Evolutionary conservation across 495 filamentous ascomycete species (phyloP).

Genomic region (Pyrenopolyporus hunteri): DNA sequence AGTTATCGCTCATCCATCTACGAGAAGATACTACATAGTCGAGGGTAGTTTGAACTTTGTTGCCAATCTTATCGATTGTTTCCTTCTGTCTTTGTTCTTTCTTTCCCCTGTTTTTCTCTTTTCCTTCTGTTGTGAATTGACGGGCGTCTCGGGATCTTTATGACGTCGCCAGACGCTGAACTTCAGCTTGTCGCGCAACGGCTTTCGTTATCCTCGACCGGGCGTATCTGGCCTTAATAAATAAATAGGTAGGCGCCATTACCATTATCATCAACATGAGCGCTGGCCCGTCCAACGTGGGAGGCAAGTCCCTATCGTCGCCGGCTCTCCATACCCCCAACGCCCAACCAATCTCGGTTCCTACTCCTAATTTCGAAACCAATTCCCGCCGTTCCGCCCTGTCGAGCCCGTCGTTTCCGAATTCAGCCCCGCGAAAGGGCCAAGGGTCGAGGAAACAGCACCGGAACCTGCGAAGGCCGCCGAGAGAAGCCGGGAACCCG

Average conservation of each 20-base stretch:
- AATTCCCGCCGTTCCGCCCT: constrained; percentile 66
- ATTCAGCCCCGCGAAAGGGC: constrained; percentile 68
- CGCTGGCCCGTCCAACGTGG: constrained; percentile 49
- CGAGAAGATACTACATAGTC: too few relatives aligned
- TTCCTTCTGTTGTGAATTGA: too few relatives aligned
- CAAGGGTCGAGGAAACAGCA: constrained; percentile 80
- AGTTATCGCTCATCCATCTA: neutral
- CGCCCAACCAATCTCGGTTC: constrained; percentile 38
- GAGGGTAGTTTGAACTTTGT: too few relatives aligned
- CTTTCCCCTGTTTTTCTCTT: too few relatives aligned
- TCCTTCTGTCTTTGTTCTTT: constrained; percentile 13
- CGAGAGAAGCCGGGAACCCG: constrained; percentile 37
- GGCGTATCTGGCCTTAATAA: constrained; percentile 17
- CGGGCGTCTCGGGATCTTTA: neutral
- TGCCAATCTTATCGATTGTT: neutral
- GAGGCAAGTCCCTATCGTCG: constrained; percentile 52
- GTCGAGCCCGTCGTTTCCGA: constrained; percentile 58
- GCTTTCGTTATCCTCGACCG: constrained; percentile 12
- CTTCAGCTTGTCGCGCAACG: constrained; percentile 5
- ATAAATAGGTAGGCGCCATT: too few relatives aligned
- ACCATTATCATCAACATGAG: constrained; percentile 49
- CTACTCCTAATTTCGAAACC: constrained; percentile 56
- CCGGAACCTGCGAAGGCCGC: constrained; percentile 58
- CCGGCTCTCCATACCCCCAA: constrained; percentile 34
- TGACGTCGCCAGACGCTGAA: constrained; percentile 25